These are phyloP conservation scores for Omphalotus guepiniiformis DNA, from an alignment of 768 basidiomycete genomes.

Conservation along the genomic window DNA sequence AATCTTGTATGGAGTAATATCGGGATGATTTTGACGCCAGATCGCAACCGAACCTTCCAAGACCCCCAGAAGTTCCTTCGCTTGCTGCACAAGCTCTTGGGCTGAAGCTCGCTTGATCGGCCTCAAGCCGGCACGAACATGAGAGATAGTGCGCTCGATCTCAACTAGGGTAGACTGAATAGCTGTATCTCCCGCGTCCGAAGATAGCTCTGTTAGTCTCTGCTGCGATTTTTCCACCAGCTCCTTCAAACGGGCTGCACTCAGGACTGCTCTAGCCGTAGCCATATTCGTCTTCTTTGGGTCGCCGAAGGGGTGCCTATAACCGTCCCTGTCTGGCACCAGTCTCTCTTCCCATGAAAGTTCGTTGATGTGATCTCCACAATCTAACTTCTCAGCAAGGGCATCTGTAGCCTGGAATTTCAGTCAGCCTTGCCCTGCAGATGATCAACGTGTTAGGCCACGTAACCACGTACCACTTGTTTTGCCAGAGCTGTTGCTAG, in stretches of 20 bases:
- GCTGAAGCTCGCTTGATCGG: neutral
- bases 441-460: too few species aligned
- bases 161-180: conserved; percentile 1
- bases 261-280: neutral
- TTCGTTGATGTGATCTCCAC: too few species aligned
- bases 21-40: neutral
- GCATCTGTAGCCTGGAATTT: too few species aligned
- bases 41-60: neutral
- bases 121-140: neutral
- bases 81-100: neutral
- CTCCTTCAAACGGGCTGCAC: neutral
- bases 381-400: too few species aligned
- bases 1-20: neutral
- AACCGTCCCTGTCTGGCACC: too few species aligned
- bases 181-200: neutral
- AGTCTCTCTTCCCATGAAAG: too few species aligned
- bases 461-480: too few species aligned
- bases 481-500: too few species aligned
- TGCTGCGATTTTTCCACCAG: neutral
- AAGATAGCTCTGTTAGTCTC: neutral
- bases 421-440: too few species aligned
- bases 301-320: too few species aligned
- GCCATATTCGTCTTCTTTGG: neutral
- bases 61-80: neutral
- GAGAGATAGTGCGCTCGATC: too few species aligned